These are phyloP conservation scores for Colletotrichum navitas DNA, from an alignment of 2,329 filamentous ascomycete genomes.

Conservation along the genomic window DNA sequence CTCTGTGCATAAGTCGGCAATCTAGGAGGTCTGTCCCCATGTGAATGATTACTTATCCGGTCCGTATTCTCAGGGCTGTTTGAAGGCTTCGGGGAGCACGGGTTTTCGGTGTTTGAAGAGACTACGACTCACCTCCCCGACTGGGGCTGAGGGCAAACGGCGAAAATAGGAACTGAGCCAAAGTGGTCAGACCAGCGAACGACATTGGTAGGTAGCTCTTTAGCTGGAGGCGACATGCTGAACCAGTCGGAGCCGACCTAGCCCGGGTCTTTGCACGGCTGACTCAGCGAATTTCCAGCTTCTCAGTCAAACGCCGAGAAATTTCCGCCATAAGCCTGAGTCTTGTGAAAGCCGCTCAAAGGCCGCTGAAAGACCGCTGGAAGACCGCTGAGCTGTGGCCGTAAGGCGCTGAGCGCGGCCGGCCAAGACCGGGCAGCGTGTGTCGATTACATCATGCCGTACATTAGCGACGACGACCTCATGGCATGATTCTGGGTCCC, in stretches of 20 bases:
- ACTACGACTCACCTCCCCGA: slow-evolving; percentile 15
- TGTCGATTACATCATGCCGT: slow-evolving; percentile 41
- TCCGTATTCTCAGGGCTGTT: not conserved
- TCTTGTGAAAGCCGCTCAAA: not conserved
- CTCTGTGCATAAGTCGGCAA: slow-evolving; percentile 28
- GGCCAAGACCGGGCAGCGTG: slow-evolving; percentile 38
- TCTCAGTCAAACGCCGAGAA: not conserved
- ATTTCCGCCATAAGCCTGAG: not conserved
- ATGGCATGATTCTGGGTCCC: slow-evolving; percentile 41
- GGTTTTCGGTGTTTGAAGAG: slow-evolving; percentile 38
- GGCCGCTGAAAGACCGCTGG: slow-evolving; percentile 11
- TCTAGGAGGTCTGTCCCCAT: not conserved
- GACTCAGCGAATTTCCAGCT: slow-evolving; percentile 6
- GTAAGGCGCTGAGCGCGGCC: slow-evolving; percentile 19
- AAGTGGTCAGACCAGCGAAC: slow-evolving; percentile 26
- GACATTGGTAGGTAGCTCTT: not conserved
- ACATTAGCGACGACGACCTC: slow-evolving; percentile 22
- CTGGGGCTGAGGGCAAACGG: slow-evolving; percentile 32
- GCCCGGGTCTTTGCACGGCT: not conserved
- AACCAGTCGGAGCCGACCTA: slow-evolving; percentile 20
- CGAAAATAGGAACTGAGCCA: slow-evolving; percentile 39
- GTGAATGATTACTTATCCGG: slow-evolving; percentile 14
- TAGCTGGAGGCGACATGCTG: not conserved
- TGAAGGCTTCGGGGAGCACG: slow-evolving; percentile 8
- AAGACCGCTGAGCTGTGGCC: slow-evolving; percentile 5